Base-by-base conservation (phyloP, 768 basidiomycete genomes). In the Leccinum truebloodii region DNA sequence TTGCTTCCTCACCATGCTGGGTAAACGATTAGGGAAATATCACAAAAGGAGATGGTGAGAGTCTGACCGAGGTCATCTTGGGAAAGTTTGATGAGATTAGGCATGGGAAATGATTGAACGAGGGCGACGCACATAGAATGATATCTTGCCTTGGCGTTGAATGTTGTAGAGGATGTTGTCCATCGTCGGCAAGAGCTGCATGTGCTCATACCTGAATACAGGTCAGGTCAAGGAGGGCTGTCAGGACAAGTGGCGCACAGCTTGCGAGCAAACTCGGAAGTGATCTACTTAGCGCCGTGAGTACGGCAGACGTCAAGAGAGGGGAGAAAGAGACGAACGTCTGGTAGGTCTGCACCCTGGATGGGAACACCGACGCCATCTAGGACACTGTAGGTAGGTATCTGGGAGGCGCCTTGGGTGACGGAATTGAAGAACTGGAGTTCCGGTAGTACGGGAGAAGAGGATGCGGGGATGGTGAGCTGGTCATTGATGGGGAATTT, bases 121-220 rank as follows among this genome's bases (percentile, higher is more conserved):
- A 18, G 24, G 9, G 52, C 41, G 22, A 77, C 88, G 67, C 71
- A 92, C 93, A 71, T 93, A 94, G 74, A 94, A 94, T 5, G 90
- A 90, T 65, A 93, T 93, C 75, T 92, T 93, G 28, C 95, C 95
- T 73, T 98, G 95, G 8, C 95, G 85, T 71, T 98, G 95, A 9
- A 95, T 86, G 66, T 95, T 95, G 75, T 94, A 92, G 16, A 98
- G 80, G 37, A 96, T 79, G 65, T 87, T 94, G 76, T 97, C 95
- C 71, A 95, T 77, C 44, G 87, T 85, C 0, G 95, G 95, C 57
- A 93, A 76, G 32, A 92, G 79, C 58, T 84, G 83, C 89, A 93
- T 94, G 59, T 87, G 77, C 72, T 89, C 86, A 67, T 92, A 95
- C 62, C 87, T 87, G 53, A 14, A 57, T 39, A 37, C 28, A 51